Base-by-base conservation (phyloP, 2,329 filamentous ascomycete genomes). In the Amesomyces nigricolor region DNA sequence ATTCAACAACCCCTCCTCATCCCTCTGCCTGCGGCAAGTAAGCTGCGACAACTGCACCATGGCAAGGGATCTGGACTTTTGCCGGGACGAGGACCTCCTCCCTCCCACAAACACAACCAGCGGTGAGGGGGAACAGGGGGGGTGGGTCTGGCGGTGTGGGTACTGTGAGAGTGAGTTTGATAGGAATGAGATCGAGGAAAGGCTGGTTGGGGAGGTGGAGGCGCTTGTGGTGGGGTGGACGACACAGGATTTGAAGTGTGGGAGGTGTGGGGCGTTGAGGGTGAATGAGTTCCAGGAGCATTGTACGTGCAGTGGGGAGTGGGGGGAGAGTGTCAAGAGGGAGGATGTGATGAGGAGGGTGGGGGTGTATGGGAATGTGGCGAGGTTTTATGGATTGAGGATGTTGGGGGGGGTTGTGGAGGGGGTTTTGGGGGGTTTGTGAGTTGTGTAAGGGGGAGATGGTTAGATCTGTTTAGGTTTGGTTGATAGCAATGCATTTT, bases 261-360 rank as follows among this genome's bases (percentile, higher is more conserved):
- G 66, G 30, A 78, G 80, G 57, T 88, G 85, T 69, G 82, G 80
- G 32, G 89, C 89, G 63, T 71, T 96, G 39, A 77, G 90, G 67
- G 78, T 89, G 40, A 97, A 96, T 68, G 92, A 96, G 66, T 95
- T 97, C 65, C 91, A 94, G 85, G 92, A 96, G 70, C 91, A 97
- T 71, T 99, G 95, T 72, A 87, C 86, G 10, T 99, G 94, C 75
- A 89, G 89, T 58, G 94, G 94, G 3, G 80, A 81, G 57, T 99
- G 94, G 94, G 79, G 78, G 16, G 83, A 83, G 61, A 89, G 84
- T 17, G 77, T 91, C 57, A 80, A 85, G 62, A 78, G 79, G 61
- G 82, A 79, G 30, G 87, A 88, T 29, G 74, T 92, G 26, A 71
- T 81, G 65, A 81, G 76, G 67, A 80, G 75, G 67, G 64, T 97